Percentiles rank a stretch among this genome's conserved stretches.
Evolutionary conservation across 192 early-diverging fungal species (phyloP).

Genomic region (Diversispora epigaea): DNA sequence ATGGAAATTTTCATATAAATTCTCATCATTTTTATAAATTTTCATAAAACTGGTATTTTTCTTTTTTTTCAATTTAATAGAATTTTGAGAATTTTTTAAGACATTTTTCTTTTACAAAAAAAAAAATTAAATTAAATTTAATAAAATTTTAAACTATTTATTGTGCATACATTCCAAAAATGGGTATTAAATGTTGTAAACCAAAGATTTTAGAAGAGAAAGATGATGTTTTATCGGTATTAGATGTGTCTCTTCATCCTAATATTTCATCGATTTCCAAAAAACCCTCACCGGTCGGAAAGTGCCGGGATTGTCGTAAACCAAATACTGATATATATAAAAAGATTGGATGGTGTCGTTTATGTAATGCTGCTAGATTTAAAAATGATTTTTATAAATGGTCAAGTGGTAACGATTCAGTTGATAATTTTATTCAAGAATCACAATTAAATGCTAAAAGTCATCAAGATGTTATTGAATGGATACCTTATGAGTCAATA

Average conservation of each 20-base stretch:
- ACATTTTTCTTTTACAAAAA: too few species aligned
- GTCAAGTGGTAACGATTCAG: background rate
- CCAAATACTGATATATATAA: constrained; percentile 16
- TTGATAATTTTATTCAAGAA: constrained; percentile 22
- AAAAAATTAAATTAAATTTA: too few species aligned
- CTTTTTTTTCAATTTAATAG: too few species aligned
- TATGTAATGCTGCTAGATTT: constrained; percentile 16
- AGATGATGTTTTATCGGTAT: too few species aligned
- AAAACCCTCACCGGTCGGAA: background rate
- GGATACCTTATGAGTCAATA: constrained; percentile 7
- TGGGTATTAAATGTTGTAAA: background rate
- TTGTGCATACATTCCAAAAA: background rate
- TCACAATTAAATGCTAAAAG: constrained; percentile 17
- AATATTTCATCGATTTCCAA: background rate
- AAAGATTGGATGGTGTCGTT: constrained; percentile 18
- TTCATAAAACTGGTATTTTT: too few species aligned
- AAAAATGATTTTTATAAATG: constrained; percentile 1
- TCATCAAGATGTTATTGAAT: constrained; percentile 21
- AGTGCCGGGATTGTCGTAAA: background rate
- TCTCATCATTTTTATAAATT: too few species aligned
- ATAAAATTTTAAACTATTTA: too few species aligned
- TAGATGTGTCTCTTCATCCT: too few species aligned
- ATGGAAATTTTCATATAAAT: too few species aligned
- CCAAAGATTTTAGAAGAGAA: background rate
- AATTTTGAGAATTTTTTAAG: too few species aligned